Evolutionary conservation across 75 land plant species (phyloP).

Genomic region (Adiantum capillusveneris): DNA sequence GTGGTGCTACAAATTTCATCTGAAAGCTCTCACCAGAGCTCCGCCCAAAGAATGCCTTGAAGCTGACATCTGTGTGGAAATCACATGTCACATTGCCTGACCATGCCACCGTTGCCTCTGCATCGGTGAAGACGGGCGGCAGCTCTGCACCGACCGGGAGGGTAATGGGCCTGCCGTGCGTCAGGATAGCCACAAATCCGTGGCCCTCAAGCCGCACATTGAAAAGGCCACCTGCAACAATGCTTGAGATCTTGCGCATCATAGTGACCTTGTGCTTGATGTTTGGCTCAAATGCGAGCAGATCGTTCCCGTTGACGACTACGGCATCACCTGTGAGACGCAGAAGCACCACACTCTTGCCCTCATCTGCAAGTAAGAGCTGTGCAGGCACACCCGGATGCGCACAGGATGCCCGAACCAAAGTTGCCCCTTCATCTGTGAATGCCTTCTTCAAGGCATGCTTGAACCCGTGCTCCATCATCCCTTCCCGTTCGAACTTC

Average conservation of each 20-base stretch:
- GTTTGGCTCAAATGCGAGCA: conserved; percentile 18
- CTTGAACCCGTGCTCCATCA: conserved; percentile 15
- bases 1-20: conserved; percentile 11
- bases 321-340: conserved; percentile 9
- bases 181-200: conserved; percentile 13
- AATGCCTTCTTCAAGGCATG: conserved; percentile 13
- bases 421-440: conserved; percentile 15
- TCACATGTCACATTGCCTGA: conserved; percentile 12
- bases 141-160: conserved; percentile 7
- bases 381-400: conserved; percentile 6
- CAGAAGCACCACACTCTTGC: conserved; percentile 15
- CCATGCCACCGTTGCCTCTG: conserved; percentile 19
- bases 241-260: conserved; percentile 15
- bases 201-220: conserved; percentile 6
- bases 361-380: conserved; percentile 13
- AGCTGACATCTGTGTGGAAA: conserved; percentile 9
- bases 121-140: conserved; percentile 20
- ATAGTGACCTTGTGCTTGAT: conserved; percentile 19
- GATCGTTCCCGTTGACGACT: conserved; percentile 18
- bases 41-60: conserved; percentile 13
- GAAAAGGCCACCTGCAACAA: conserved; percentile 17
- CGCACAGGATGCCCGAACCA: conserved; percentile 4
- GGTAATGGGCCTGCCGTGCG: conserved; percentile 15
- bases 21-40: conserved; percentile 17
- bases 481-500: conserved; percentile 16